Evolutionary conservation across 768 basidiomycete genomes (phyloP).

Genomic region (Termitomyces bulborhizus): DNA sequence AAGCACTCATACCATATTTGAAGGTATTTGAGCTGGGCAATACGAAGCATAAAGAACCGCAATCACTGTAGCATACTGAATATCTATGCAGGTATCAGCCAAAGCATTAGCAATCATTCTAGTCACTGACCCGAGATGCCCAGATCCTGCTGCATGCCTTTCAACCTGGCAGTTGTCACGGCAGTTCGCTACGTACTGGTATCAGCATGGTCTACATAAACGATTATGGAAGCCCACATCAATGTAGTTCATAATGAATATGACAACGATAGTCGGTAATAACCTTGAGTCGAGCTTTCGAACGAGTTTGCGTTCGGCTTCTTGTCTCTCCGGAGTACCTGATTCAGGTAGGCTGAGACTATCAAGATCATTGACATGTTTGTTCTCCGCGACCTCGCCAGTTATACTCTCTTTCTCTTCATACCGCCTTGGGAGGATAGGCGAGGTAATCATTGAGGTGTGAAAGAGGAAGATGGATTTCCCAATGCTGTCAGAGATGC

Average conservation of each 20-base stretch:
- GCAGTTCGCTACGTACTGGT: constrained; percentile 33
- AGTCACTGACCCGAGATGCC: constrained; percentile 31
- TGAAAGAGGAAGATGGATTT: background rate
- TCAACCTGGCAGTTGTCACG: constrained; percentile 42
- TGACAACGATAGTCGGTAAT: constrained; percentile 50
- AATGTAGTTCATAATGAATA: constrained; percentile 65
- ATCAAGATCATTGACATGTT: background rate
- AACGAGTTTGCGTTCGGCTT: constrained; percentile 39
- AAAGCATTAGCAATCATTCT: background rate
- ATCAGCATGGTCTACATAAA: background rate
- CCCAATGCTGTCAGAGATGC: background rate
- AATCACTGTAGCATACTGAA: constrained; percentile 47
- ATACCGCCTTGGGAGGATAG: constrained; percentile 1
- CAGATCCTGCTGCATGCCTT: constrained; percentile 45
- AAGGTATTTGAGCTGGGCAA: constrained; percentile 59
- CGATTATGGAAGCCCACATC: constrained; percentile 34
- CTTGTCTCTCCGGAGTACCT: constrained; percentile 24
- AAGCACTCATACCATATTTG: constrained; percentile 46
- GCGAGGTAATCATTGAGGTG: constrained; percentile 1
- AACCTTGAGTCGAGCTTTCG: constrained; percentile 51
- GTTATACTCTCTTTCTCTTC: constrained; percentile 15
- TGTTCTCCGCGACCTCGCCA: constrained; percentile 9
- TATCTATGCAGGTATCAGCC: constrained; percentile 28
- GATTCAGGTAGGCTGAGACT: constrained; percentile 11
- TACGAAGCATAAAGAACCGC: constrained; percentile 55